Conservation (phyloP, 2,329 filamentous ascomycete species). For the Graphilbum fragrans region DNA sequence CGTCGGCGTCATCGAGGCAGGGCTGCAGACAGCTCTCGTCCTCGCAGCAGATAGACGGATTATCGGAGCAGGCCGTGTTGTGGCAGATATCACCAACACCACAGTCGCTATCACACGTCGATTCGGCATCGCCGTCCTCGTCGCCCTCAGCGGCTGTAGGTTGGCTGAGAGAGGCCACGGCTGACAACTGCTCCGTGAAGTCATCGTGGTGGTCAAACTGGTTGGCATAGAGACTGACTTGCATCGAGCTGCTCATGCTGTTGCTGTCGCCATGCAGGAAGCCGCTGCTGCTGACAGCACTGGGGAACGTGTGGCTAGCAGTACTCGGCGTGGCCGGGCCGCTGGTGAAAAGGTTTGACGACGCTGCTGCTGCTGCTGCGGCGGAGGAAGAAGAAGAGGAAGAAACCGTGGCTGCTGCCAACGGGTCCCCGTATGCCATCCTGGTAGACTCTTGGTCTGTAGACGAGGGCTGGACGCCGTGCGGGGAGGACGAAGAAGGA, state of each 20-base stretch:
- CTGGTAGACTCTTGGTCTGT: too few species aligned
- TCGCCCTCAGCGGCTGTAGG: background rate
- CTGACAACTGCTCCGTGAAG: slow-evolving; percentile 8
- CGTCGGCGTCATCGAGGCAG: background rate
- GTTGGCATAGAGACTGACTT: too few species aligned
- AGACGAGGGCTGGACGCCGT: too few species aligned
- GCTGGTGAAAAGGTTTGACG: too few species aligned
- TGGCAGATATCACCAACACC: slow-evolving; percentile 10
- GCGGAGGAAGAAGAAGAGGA: too few species aligned
- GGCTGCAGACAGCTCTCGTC: slow-evolving; percentile 10
- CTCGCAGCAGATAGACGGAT: slow-evolving; percentile 11
- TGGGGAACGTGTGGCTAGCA: too few species aligned
- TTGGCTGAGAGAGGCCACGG: too few species aligned
- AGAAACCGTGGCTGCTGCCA: too few species aligned
- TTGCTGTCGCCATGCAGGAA: background rate
- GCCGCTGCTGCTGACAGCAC: background rate
- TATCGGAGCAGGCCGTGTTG: slow-evolving; percentile 9
- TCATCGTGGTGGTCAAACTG: slow-evolving; percentile 1
- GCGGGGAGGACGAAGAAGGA: too few species aligned
- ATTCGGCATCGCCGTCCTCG: slow-evolving; percentile 6
- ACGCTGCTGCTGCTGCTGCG: too few species aligned
- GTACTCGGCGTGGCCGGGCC: too few species aligned
- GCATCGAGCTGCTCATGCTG: background rate
- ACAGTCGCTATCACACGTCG: slow-evolving; percentile 11
- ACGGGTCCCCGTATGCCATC: too few species aligned